Conservation (phyloP, 441 rosid genomes). For the Francoa sonchifolia region DNA sequence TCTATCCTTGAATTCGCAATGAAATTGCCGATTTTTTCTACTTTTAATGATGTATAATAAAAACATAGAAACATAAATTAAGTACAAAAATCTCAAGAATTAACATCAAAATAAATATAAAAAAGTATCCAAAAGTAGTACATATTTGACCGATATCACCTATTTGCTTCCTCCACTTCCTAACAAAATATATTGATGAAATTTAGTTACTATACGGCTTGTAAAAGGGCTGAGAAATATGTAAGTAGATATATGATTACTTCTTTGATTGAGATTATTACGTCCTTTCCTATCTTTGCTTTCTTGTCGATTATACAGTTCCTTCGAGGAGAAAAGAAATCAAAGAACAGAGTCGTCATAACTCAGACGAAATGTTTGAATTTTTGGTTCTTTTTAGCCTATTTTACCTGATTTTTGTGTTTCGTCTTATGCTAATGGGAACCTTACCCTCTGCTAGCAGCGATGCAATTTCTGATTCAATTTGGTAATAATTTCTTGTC, state of each 20-base stretch:
- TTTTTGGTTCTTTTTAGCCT: neutral
- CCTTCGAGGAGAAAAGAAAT: constrained; percentile 22
- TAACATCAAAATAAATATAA: no score
- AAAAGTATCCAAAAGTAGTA: no score
- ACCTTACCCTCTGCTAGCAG: constrained; percentile 71
- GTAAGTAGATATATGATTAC: constrained; percentile 22
- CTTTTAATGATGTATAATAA: no score
- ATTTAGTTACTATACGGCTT: no score
- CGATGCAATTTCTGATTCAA: constrained; percentile 83
- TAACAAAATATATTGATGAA: constrained; percentile 11
- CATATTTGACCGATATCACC: no score
- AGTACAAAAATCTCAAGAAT: no score
- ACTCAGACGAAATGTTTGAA: neutral
- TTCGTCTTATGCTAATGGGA: constrained; percentile 67
- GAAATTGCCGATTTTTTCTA: no score
- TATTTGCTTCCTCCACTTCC: constrained; percentile 85
- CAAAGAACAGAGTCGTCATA: neutral
- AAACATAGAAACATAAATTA: no score
- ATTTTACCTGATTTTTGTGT: constrained; percentile 59
- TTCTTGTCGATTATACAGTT: constrained; percentile 90
- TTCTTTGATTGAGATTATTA: constrained; percentile 53
- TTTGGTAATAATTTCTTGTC: constrained; percentile 74
- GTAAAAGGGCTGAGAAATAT: neutral
- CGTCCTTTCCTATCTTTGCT: constrained; percentile 74
- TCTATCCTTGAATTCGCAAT: no score